Evolutionary conservation across 176 grass and related monocot genomes (phyloP).

Genomic region (Alopecurus myosuroides): DNA sequence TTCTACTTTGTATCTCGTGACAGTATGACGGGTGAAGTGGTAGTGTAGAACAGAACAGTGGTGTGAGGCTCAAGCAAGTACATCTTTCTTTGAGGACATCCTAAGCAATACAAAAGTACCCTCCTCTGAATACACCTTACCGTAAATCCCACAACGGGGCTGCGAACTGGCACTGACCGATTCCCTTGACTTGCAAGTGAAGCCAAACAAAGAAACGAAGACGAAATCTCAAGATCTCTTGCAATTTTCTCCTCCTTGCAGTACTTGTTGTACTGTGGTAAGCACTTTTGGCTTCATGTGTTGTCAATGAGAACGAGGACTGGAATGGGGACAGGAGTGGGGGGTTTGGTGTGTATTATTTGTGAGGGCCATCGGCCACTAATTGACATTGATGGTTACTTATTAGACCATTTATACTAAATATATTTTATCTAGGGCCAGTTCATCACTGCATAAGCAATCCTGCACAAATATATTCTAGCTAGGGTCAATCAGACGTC

Average conservation of each 20-base stretch:
- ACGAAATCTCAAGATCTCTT: neutral
- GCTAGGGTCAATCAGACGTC: too few relatives aligned
- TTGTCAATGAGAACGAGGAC: neutral
- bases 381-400: neutral
- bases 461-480: neutral
- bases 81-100: neutral
- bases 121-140: neutral
- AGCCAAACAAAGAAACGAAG: neutral
- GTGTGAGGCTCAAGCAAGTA: conserved; percentile 33
- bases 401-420: neutral
- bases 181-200: conserved; percentile 24
- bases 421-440: too few relatives aligned
- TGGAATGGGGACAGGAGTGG: neutral
- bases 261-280: neutral
- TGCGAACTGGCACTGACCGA: neutral
- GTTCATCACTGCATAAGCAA: neutral
- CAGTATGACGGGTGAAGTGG: neutral
- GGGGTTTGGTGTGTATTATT: neutral
- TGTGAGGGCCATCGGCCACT: neutral
- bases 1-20: neutral
- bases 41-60: neutral
- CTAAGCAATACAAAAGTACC: conserved; percentile 16
- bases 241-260: too few relatives aligned
- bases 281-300: neutral
- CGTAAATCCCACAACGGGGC: conserved; percentile 7